A percentile compares a stretch with the other conserved stretches of the same genome.
phyloP scores from a whole-genome alignment of 2,329 filamentous ascomycete species.

The Claviceps sorghi region DNA sequence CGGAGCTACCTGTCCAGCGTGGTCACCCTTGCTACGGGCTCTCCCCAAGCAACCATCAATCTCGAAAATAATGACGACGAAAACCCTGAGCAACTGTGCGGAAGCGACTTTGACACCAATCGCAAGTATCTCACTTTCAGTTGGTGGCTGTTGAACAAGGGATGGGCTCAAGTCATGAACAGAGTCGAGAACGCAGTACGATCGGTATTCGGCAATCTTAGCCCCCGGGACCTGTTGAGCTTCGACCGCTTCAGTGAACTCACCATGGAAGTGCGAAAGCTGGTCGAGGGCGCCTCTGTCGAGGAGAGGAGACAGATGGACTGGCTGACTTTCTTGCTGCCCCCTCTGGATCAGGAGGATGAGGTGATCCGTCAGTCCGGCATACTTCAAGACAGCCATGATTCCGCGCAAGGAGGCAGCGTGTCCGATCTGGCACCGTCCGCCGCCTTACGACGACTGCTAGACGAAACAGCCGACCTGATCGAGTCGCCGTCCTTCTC shows the following conservation, averaged over 20 bases:
- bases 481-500: conserved; percentile 87
- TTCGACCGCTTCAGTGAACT: conserved; percentile 68
- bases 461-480: conserved; percentile 92
- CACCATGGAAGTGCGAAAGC: conserved; percentile 68
- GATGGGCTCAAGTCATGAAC: conserved; percentile 69
- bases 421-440: conserved; percentile 33
- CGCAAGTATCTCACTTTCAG: conserved; percentile 89
- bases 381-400: conserved; percentile 46
- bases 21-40: conserved; percentile 70
- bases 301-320: conserved; percentile 31
- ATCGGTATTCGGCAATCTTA: conserved; percentile 77
- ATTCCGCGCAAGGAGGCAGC: conserved; percentile 17
- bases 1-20: conserved; percentile 94
- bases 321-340: conserved; percentile 78
- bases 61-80: conserved; percentile 72
- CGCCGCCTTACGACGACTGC: conserved; percentile 57
- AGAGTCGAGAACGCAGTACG: conserved; percentile 76
- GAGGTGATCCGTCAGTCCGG: conserved; percentile 77
- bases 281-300: conserved; percentile 53
- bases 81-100: conserved; percentile 64
- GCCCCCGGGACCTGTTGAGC: conserved; percentile 75
- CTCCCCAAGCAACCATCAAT: conserved; percentile 61
- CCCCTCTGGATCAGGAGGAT: conserved; percentile 62
- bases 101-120: conserved; percentile 93
- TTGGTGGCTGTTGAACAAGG: conserved; percentile 92